These are phyloP conservation scores for Eucalyptus microcorys DNA, from an alignment of 345 rosid species.

Conservation along the genomic window DNA sequence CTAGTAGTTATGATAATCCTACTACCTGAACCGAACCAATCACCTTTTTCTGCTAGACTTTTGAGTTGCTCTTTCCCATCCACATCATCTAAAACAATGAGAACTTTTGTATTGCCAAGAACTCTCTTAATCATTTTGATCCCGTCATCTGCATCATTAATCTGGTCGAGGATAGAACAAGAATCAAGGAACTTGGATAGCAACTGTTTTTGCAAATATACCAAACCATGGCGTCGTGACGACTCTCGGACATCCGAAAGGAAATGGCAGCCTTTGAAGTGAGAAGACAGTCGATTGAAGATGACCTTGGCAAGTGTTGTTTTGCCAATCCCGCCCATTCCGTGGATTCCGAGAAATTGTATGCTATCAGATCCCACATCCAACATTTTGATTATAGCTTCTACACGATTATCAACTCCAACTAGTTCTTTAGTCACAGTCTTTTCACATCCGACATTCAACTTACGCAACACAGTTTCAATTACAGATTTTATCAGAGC, in stretches of 20 bases:
- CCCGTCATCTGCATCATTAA: fast-evolving
- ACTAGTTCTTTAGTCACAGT: neutral
- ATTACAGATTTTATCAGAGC: neutral
- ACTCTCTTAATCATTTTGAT: fast-evolving
- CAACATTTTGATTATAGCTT: neutral
- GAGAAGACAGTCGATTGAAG: neutral
- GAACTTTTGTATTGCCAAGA: fast-evolving
- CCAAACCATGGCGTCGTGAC: fast-evolving
- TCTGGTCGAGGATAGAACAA: fast-evolving
- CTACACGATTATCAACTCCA: neutral
- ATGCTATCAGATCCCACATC: fast-evolving
- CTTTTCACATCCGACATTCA: neutral
- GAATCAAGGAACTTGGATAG: neutral
- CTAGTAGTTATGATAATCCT: neutral
- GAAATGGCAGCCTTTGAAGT: fast-evolving
- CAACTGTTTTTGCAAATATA: neutral
- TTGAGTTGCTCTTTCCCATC: fast-evolving
- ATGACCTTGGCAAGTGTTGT: neutral
- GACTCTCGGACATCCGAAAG: neutral
- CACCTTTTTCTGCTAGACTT: fast-evolving
- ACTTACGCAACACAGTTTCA: neutral
- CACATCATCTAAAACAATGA: fast-evolving
- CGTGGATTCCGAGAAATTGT: neutral
- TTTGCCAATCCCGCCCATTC: neutral
- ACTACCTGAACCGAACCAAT: fast-evolving